Evolutionary conservation across 2,329 filamentous ascomycete genomes (phyloP), one percentile per base, ranked within the genome.

Genomic region (Pseudocercospora fuligena): DNA sequence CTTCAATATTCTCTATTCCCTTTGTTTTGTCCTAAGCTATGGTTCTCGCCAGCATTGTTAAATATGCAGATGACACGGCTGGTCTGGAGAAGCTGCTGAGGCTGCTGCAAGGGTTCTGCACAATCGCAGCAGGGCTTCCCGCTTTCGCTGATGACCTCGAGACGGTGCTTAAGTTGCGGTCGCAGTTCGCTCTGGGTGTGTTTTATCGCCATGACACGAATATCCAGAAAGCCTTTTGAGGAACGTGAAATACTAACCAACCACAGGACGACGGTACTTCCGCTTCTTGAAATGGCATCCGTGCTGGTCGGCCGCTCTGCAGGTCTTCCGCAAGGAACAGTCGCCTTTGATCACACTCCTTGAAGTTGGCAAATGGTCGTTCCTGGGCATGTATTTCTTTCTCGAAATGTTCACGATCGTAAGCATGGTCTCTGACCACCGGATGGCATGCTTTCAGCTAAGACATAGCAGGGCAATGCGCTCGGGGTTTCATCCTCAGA

Each of bases 361-460:
- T 2, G 86, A 88, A 43, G 80, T 89, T 5, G 78, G 84, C 16
- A 83, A 85, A 59, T 86, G 84, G 78, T 85, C 85, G 6, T 88
- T 88, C 72, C 83, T 89, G 60, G 90, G 89, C 57, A 80, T 90
- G 66, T 92, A 92, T 75, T 85, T 90, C 63, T 79, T 91, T 23
- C 81, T 92, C 66, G 91, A 93, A 79, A 85, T 87, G 67, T 75
- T 84, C 47, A 90, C 88, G 0, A 83, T 91, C 57, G 81, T 88
- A 67, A 83, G 90, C 80, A 77, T 27, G 4, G 14, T 46, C 21
- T 60, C n/a, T 36, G 33, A 16, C 12, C 12, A 3, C 3, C 12
- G 6, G 5, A 16, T 36, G 12, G 33, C 12, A 36, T 36, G 14
- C 33, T 36, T 14, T 16, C 12, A n/a, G 23, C 23, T 27, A 19